These are phyloP conservation scores for Cyberlindnera saturnus DNA, from an alignment of 805 yeast species.

Conservation along the genomic window DNA sequence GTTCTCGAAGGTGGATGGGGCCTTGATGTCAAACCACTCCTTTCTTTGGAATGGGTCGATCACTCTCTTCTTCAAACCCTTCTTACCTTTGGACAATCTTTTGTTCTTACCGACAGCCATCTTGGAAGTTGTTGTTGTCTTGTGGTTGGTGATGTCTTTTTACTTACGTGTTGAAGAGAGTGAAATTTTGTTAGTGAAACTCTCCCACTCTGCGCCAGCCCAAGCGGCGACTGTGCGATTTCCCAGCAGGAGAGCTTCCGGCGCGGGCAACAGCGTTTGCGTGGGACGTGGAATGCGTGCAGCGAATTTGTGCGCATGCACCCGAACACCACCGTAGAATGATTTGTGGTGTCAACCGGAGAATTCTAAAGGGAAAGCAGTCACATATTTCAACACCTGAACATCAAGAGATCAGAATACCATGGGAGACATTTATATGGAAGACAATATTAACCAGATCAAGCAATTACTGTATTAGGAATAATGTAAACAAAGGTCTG, in stretches of 20 bases:
- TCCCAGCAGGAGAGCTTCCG: neutral
- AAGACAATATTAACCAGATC: neutral
- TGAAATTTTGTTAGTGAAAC: constrained; percentile 38
- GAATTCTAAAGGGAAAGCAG: no score
- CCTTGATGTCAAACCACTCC: constrained; percentile 98
- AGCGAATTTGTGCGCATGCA: no score
- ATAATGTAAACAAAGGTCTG: neutral
- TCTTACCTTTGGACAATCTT: constrained; percentile 83
- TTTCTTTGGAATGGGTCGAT: constrained; percentile 99
- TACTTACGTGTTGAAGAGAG: constrained; percentile 33
- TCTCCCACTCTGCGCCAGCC: neutral
- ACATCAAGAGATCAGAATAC: no score
- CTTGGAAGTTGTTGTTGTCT: constrained; percentile 1
- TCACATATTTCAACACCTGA: no score
- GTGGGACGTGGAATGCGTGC: no score
- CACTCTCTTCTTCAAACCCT: constrained; percentile 98
- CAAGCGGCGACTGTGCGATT: neutral
- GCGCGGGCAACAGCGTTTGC: no score
- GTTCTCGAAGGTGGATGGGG: constrained; percentile 97
- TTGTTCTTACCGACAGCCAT: constrained; percentile 82
- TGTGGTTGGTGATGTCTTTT: neutral
- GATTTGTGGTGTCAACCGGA: no score
- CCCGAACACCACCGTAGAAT: no score
- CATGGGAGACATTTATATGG: no score
- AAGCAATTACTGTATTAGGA: neutral